Percentiles rank a stretch among this genome's conserved stretches.
These are phyloP conservation scores for Stachybotrys chlorohalonatus DNA, from an alignment of 2,329 filamentous ascomycete genomes.

Conservation along the genomic window DNA sequence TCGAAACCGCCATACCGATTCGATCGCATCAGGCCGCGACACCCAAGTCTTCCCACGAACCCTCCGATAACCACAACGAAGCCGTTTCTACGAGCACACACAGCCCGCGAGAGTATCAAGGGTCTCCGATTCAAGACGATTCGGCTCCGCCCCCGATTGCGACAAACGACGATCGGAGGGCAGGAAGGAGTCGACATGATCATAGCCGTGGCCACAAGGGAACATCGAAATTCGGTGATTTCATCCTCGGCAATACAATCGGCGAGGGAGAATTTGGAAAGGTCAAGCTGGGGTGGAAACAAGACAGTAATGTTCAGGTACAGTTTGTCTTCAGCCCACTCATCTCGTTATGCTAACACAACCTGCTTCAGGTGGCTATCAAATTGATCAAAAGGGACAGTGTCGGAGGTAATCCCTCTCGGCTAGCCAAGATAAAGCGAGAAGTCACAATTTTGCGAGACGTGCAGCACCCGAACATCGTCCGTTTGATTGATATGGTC, in stretches of 20 bases:
- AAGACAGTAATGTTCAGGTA: slow-evolving; percentile 80
- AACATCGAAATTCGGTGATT: slow-evolving; percentile 83
- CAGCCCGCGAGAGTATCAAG: slow-evolving; percentile 12
- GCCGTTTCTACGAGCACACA: slow-evolving; percentile 40
- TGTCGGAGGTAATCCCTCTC: slow-evolving; percentile 77
- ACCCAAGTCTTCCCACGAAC: slow-evolving; percentile 59
- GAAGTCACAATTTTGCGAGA: slow-evolving; percentile 87
- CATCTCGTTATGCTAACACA: not conserved
- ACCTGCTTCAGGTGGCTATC: slow-evolving; percentile 66
- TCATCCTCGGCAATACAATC: slow-evolving; percentile 89
- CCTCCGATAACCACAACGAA: slow-evolving; percentile 70
- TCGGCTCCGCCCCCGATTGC: slow-evolving; percentile 35
- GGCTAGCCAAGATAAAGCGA: slow-evolving; percentile 92
- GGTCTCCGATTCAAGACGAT: slow-evolving; percentile 23
- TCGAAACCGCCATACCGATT: slow-evolving; percentile 32
- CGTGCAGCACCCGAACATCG: slow-evolving; percentile 92
- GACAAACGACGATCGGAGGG: slow-evolving; percentile 34
- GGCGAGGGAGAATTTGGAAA: slow-evolving; percentile 98
- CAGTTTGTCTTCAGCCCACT: slow-evolving; percentile 6
- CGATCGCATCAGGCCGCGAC: slow-evolving; percentile 33
- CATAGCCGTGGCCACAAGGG: slow-evolving; percentile 48
- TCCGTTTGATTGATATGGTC: slow-evolving; percentile 94
- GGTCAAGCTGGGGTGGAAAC: slow-evolving; percentile 97
- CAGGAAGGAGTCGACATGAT: slow-evolving; percentile 50
- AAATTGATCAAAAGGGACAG: slow-evolving; percentile 93